Evolutionary conservation across 257 asterid species (phyloP).

Genomic region (Forsythia viridissima): DNA sequence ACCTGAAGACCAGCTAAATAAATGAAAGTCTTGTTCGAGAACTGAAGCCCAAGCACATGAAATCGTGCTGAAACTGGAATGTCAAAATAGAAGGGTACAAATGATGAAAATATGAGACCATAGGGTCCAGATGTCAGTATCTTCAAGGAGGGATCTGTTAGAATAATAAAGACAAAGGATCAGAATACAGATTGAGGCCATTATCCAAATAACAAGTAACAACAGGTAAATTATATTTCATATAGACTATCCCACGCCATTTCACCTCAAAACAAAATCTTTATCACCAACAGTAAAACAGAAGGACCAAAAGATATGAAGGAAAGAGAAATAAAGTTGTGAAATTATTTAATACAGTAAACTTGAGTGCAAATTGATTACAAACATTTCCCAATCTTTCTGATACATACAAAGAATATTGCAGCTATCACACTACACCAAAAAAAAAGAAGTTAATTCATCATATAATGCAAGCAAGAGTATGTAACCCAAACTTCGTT

Average conservation of each 20-base stretch:
- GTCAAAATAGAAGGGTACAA: constrained; percentile 92
- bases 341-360: not conserved
- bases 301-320: not conserved
- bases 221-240: constrained; percentile 2
- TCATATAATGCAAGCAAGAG: not conserved
- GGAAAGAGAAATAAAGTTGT: not conserved
- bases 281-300: not conserved
- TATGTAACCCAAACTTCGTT: not conserved
- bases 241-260: not conserved
- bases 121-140: constrained; percentile 91
- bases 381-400: not conserved
- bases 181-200: constrained; percentile 19
- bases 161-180: constrained; percentile 29
- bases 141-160: constrained; percentile 76
- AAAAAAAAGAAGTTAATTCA: not conserved
- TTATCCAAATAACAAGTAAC: not conserved
- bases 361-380: not conserved
- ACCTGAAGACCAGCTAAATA: constrained; percentile 99
- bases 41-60: constrained; percentile 68
- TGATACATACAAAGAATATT: not conserved
- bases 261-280: not conserved
- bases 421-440: not conserved
- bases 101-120: constrained; percentile 81
- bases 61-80: constrained; percentile 90
- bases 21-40: constrained; percentile 94